phyloP scores from a whole-genome alignment of 129 eudicot genomes.

The Escallonia herrerae region DNA sequence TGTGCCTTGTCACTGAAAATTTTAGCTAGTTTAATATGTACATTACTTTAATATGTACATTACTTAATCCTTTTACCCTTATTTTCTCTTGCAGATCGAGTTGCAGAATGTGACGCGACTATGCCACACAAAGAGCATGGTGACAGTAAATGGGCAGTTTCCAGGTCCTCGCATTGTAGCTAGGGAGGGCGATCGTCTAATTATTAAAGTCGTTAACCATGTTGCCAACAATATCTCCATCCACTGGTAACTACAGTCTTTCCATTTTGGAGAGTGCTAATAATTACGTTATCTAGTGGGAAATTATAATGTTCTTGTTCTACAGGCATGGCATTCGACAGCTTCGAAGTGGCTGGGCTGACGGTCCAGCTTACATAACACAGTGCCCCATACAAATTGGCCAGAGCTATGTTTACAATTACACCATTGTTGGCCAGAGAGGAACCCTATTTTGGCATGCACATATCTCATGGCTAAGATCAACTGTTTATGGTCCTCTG shows the following conservation, averaged over 20 bases:
- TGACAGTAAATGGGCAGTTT: slow-evolving; percentile 12
- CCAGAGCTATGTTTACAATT: slow-evolving; percentile 31
- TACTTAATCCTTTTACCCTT: background rate
- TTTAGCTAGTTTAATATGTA: background rate
- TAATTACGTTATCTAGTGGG: background rate
- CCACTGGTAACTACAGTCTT: slow-evolving; percentile 16
- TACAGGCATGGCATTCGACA: slow-evolving; percentile 35
- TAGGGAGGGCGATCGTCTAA: slow-evolving; percentile 29
- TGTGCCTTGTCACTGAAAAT: background rate
- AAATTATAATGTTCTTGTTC: background rate
- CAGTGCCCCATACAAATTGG: slow-evolving; percentile 37
- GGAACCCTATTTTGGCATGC: slow-evolving; percentile 51
- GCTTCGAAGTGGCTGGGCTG: slow-evolving; percentile 40
- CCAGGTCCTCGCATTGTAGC: slow-evolving; percentile 1
- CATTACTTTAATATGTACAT: background rate
- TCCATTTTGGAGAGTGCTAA: too few relatives aligned
- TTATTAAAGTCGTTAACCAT: slow-evolving; percentile 29
- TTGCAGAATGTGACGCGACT: slow-evolving; percentile 12
- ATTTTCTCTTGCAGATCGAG: background rate
- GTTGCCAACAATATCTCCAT: slow-evolving; percentile 25
- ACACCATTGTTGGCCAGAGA: slow-evolving; percentile 38
- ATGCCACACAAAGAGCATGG: slow-evolving; percentile 13
- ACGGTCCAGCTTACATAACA: slow-evolving; percentile 5
- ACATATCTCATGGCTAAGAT: slow-evolving; percentile 32
- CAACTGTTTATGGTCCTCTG: slow-evolving; percentile 28